Evolutionary conservation across 225 moss, liverwort and hornwort genomes (phyloP).

Genomic region (Marchantia paleacea): DNA sequence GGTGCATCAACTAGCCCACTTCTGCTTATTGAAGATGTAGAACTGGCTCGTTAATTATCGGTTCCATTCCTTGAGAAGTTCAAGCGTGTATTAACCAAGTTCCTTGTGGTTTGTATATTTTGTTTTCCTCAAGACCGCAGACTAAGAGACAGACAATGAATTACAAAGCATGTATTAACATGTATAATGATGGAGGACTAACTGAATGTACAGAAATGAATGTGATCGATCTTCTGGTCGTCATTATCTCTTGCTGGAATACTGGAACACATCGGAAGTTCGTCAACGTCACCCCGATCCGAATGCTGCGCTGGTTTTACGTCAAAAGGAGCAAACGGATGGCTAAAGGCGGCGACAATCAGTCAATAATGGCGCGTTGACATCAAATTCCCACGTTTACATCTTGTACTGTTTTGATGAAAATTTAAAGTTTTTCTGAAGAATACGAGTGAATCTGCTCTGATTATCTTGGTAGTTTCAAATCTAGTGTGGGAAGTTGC

Average conservation of each 20-base stretch:
- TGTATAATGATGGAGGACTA: not conserved
- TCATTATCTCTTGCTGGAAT: slow-evolving; percentile 37
- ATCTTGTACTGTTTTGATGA: not conserved
- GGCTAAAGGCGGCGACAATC: slow-evolving; percentile 16
- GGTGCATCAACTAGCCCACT: too few relatives aligned
- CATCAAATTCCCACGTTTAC: not conserved
- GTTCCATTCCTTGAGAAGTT: too few relatives aligned
- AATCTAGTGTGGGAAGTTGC: too few relatives aligned
- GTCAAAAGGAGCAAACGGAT: slow-evolving; percentile 15
- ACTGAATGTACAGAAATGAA: slow-evolving; percentile 59
- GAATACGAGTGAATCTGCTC: too few relatives aligned
- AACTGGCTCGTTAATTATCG: too few relatives aligned
- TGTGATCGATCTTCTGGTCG: slow-evolving; percentile 50
- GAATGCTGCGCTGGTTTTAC: slow-evolving; percentile 81
- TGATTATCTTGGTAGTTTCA: too few relatives aligned
- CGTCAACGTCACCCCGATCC: slow-evolving; percentile 69
- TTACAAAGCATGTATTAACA: not conserved
- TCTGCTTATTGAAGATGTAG: too few relatives aligned
- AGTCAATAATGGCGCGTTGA: slow-evolving; percentile 7
- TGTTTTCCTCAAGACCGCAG: too few relatives aligned
- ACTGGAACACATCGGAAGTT: slow-evolving; percentile 29
- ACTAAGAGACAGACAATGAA: too few relatives aligned
- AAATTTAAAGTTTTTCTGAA: not conserved
- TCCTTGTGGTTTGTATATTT: too few relatives aligned
- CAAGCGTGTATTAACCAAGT: too few relatives aligned